A percentile compares a stretch with the other conserved stretches of the same genome.
These are phyloP conservation scores for Omphalea diandra DNA, from an alignment of 441 rosid genomes.

Conservation along the genomic window DNA sequence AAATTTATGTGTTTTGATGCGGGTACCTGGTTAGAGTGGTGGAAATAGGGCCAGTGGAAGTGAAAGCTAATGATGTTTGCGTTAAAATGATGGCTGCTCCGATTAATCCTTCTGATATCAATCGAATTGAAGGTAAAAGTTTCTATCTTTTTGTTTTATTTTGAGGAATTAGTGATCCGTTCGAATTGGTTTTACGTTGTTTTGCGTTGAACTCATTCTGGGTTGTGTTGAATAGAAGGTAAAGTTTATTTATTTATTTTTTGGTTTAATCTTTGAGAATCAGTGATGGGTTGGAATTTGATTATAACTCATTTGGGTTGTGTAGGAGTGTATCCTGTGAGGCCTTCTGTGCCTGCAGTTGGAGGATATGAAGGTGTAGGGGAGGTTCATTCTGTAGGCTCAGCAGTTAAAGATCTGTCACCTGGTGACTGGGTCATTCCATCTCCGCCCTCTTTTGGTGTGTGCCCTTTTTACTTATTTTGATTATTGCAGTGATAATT, in stretches of 20 bases:
- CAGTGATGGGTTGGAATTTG: background rate
- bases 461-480: background rate
- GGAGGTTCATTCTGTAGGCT: constrained; percentile 67
- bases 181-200: too few relatives aligned
- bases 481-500: background rate
- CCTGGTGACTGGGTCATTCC: constrained; percentile 93
- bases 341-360: constrained; percentile 83
- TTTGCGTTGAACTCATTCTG: too few relatives aligned
- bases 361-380: constrained; percentile 98
- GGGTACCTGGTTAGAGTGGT: constrained; percentile 38
- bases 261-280: background rate
- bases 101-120: constrained; percentile 92
- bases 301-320: constrained; percentile 15
- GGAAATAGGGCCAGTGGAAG: constrained; percentile 70
- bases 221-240: constrained; percentile 94
- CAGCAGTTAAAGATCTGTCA: constrained; percentile 54
- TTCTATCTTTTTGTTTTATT: background rate
- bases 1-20: background rate
- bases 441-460: constrained; percentile 85
- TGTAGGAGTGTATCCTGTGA: constrained; percentile 83
- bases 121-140: constrained; percentile 74
- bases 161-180: background rate
- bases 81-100: constrained; percentile 92
- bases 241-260: background rate
- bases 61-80: constrained; percentile 75